Conservation (phyloP, 2,329 filamentous ascomycete species). For the Phaeosphaeriaceae sp. region DNA sequence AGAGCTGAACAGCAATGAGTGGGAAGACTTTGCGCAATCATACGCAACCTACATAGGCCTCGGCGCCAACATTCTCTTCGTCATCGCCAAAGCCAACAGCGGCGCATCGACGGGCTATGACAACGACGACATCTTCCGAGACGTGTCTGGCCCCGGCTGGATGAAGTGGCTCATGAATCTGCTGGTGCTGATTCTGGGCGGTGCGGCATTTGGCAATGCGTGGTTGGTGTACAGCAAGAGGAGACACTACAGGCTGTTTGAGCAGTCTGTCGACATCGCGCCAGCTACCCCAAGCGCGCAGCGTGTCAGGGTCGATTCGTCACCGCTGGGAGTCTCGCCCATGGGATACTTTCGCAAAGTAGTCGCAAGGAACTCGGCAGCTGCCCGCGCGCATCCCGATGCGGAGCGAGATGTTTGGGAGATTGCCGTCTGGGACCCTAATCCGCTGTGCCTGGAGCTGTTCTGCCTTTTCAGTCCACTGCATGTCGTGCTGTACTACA, state of each 20-base stretch:
- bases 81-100: conserved; percentile 83
- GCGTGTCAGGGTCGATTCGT: conserved; percentile 86
- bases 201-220: conserved; percentile 76
- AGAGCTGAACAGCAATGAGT: conserved; percentile 88
- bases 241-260: conserved; percentile 90
- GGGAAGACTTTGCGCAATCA: conserved; percentile 77
- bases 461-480: conserved; percentile 93
- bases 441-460: conserved; percentile 79
- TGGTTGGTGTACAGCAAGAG: conserved; percentile 82
- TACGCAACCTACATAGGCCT: conserved; percentile 80
- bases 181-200: conserved; percentile 72
- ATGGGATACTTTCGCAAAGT: conserved; percentile 76
- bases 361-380: conserved; percentile 69
- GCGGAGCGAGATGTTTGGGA: conserved; percentile 91
- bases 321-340: conserved; percentile 78
- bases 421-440: conserved; percentile 89
- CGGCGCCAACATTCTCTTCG: conserved; percentile 77
- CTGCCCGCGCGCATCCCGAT: conserved; percentile 83
- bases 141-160: conserved; percentile 64
- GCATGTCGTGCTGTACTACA: conserved; percentile 88
- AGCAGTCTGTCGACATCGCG: conserved; percentile 77
- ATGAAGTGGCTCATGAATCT: conserved; percentile 71
- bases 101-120: conserved; percentile 56
- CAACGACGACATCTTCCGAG: conserved; percentile 83
- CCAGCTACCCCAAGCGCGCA: conserved; percentile 85